Evolutionary conservation across 805 yeast genomes (phyloP), one percentile per base, ranked within the genome.

Genomic region (Starmerella asiatica): DNA sequence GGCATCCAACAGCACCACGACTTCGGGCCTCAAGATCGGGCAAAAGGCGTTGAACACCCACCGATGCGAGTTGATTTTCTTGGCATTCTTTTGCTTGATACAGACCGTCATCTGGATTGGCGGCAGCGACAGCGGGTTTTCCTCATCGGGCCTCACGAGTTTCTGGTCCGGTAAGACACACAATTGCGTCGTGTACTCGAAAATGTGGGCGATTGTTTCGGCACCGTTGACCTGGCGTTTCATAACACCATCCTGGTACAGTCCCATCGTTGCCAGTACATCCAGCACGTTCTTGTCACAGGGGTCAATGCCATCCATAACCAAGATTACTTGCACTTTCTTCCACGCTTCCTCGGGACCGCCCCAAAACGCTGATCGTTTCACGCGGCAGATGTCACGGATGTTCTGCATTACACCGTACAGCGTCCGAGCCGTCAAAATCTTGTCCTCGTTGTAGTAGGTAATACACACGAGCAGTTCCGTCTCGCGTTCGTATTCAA

Each of bases 41-140:
- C 76, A 70, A 40, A 75, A 63, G 1, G 78, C 80, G 53, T 75
- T 75, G 62, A 75, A 75, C 50, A 77, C 70, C 81, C 81, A 75
- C 45, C 81, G 60, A 54, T 75, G 81, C 20, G 78, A 71, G 56
- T 75, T 75, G 56, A 75, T 75, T 48, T 75, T 75, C 57, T 75
- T 74, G 20, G 77, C 68, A 56, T 75, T 75, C 45, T 68, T 61
- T 55, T 75, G 80, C 57, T 75, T 75, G 47, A 75, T 59, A 42
- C 79, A 73, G 47, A 75, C 68, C 31, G 76, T 59, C 57, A 75
- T 59, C 55, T 75, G 81, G 23, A 75, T 73, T 0, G 81, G 81
- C 14, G 74, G 75, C 43, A 74, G 63, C 19, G 61, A 55, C 16
- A 53, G 45, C 30, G 55, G 38, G 49, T 72, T 70, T 41, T 68